phyloP scores from a whole-genome alignment of 345 rosid genomes.

The Eutrema heterophyllum region DNA sequence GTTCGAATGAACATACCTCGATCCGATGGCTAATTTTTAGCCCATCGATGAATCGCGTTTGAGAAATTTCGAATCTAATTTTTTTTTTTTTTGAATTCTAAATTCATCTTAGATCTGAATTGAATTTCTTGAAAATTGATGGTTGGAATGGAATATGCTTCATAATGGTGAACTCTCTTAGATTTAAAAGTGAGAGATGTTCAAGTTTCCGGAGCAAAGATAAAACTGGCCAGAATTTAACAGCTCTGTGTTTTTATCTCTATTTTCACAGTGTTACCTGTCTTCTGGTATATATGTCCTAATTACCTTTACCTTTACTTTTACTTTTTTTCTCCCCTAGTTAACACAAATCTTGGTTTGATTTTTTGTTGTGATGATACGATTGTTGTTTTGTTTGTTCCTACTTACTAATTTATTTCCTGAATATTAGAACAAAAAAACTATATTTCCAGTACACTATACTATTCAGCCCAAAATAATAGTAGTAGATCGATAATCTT shows the following conservation, averaged over 20 bases:
- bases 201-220: constrained; percentile 37
- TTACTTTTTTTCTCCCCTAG: background rate
- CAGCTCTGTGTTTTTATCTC: constrained; percentile 26
- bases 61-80: background rate
- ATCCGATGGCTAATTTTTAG: background rate
- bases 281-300: constrained; percentile 13
- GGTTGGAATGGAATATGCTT: constrained; percentile 18
- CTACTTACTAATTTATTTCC: too few relatives aligned
- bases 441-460: too few relatives aligned
- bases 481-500: too few relatives aligned
- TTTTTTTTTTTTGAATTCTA: background rate
- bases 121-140: background rate
- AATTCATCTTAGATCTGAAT: background rate
- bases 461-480: too few relatives aligned
- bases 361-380: too few relatives aligned
- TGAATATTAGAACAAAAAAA: too few relatives aligned
- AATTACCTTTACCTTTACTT: too few relatives aligned
- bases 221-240: constrained; percentile 26
- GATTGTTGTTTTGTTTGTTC: too few relatives aligned
- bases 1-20: background rate
- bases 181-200: constrained; percentile 25
- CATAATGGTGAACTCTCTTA: constrained; percentile 37
- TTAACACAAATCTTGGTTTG: background rate
- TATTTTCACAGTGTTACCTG: constrained; percentile 29
- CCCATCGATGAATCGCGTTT: background rate